Conservation (phyloP, 1,284 basidiomycete species). For the Pseudozyma hubeiensis region DNA sequence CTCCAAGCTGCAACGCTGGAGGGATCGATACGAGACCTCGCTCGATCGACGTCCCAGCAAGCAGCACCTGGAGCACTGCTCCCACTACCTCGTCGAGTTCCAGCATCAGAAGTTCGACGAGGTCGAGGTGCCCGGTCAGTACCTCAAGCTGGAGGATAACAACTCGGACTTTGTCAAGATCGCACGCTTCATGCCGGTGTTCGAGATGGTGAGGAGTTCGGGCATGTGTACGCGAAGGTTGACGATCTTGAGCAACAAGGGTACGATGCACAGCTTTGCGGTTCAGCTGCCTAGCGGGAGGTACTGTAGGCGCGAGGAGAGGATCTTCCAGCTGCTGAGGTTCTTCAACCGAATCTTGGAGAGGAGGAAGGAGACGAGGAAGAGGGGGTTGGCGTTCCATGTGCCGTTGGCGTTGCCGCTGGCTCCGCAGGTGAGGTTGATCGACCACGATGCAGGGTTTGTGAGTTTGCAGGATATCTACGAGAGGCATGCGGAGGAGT, state of each 20-base stretch:
- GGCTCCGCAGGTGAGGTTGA: constrained; percentile 83
- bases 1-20: constrained; percentile 87
- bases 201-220: constrained; percentile 85
- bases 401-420: constrained; percentile 88
- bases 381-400: constrained; percentile 91
- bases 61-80: constrained; percentile 88
- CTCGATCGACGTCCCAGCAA: constrained; percentile 85
- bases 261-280: constrained; percentile 86
- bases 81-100: constrained; percentile 96
- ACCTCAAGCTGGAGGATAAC: constrained; percentile 84
- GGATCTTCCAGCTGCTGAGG: constrained; percentile 89
- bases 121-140: constrained; percentile 98
- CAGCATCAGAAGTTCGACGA: constrained; percentile 98
- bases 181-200: constrained; percentile 87
- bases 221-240: constrained; percentile 91
- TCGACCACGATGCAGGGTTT: constrained; percentile 92
- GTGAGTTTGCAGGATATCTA: constrained; percentile 92
- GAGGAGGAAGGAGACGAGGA: constrained; percentile 87
- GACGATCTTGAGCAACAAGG: constrained; percentile 91
- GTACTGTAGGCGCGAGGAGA: constrained; percentile 91
- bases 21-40: constrained; percentile 87
- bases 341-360: constrained; percentile 80
- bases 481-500: constrained; percentile 85
- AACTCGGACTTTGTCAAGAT: constrained; percentile 93
- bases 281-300: constrained; percentile 90